A percentile compares a stretch with the other conserved stretches of the same genome.
Evolutionary conservation across 768 basidiomycete genomes (phyloP).

Genomic region (Chalciporus pseudorubinellus): DNA sequence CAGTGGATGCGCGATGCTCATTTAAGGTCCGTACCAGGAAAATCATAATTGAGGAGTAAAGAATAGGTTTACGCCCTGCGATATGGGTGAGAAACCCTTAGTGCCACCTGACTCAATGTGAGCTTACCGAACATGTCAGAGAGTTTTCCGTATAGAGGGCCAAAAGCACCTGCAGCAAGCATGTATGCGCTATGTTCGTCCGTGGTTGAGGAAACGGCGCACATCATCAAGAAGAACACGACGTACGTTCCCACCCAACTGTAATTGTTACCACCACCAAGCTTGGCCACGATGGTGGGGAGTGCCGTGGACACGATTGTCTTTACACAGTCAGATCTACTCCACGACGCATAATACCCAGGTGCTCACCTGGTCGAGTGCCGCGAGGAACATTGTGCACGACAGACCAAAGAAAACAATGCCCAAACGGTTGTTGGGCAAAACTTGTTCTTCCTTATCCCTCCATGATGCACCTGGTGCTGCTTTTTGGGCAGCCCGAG

Average conservation of each 20-base stretch:
- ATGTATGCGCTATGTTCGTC: slow-evolving; percentile 61
- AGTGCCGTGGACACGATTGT: slow-evolving; percentile 68
- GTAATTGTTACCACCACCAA: too few species aligned
- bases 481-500: too few species aligned
- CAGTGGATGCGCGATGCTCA: background rate
- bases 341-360: too few species aligned
- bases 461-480: slow-evolving; percentile 50
- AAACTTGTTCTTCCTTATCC: slow-evolving; percentile 45
- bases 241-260: too few species aligned
- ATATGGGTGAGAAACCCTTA: slow-evolving; percentile 34
- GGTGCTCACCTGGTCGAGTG: too few species aligned
- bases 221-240: slow-evolving; percentile 5
- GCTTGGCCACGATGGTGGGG: slow-evolving; percentile 64
- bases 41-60: slow-evolving; percentile 58
- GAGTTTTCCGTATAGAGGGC: too few species aligned
- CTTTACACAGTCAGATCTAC: too few species aligned
- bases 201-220: background rate
- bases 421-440: too few species aligned
- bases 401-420: slow-evolving; percentile 25
- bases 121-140: slow-evolving; percentile 43
- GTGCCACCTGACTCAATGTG: background rate
- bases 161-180: slow-evolving; percentile 60
- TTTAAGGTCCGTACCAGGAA: slow-evolving; percentile 56
- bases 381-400: too few species aligned
- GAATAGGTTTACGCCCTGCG: slow-evolving; percentile 66